These are phyloP conservation scores for Coemansia sp. DNA, from an alignment of 192 early-diverging fungal species.

Conservation along the genomic window DNA sequence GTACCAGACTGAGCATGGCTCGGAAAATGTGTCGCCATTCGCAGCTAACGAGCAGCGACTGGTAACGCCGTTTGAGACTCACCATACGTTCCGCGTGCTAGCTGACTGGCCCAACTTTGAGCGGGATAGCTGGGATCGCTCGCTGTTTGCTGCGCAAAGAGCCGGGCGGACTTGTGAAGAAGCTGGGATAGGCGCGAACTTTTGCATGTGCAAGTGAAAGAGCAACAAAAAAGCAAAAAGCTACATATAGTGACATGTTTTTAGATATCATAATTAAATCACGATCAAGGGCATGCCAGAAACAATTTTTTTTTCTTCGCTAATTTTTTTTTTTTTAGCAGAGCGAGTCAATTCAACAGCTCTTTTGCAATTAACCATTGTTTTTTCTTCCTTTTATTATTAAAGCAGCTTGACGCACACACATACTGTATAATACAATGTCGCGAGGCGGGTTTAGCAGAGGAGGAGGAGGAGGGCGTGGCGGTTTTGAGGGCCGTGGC, in stretches of 20 bases:
- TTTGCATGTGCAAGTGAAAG: slow-evolving; percentile 43
- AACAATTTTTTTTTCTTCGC: background rate
- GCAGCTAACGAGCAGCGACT: slow-evolving; percentile 43
- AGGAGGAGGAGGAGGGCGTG: slow-evolving; percentile 40
- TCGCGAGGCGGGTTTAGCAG: slow-evolving; percentile 46
- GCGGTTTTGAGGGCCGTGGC: slow-evolving; percentile 31
- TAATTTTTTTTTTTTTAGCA: slow-evolving; percentile 4
- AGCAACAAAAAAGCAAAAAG: no score
- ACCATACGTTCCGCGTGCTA: slow-evolving; percentile 43
- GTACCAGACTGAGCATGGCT: slow-evolving; percentile 13
- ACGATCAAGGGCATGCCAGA: background rate
- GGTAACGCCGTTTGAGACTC: slow-evolving; percentile 42
- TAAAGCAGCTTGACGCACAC: background rate
- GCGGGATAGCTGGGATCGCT: slow-evolving; percentile 21
- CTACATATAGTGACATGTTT: no score
- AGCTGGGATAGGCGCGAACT: slow-evolving; percentile 34
- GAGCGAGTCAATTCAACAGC: background rate
- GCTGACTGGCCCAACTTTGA: slow-evolving; percentile 43
- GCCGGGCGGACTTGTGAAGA: slow-evolving; percentile 35
- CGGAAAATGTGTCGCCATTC: slow-evolving; percentile 28
- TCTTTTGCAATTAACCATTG: no score
- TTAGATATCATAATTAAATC: background rate
- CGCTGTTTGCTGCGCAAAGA: slow-evolving; percentile 36
- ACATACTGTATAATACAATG: slow-evolving; percentile 27
- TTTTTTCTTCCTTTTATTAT: background rate